Evolutionary conservation across 2,329 filamentous ascomycete species (phyloP), one percentile per base, ranked within the genome.

Genomic region (Ceratocystis destructans): DNA sequence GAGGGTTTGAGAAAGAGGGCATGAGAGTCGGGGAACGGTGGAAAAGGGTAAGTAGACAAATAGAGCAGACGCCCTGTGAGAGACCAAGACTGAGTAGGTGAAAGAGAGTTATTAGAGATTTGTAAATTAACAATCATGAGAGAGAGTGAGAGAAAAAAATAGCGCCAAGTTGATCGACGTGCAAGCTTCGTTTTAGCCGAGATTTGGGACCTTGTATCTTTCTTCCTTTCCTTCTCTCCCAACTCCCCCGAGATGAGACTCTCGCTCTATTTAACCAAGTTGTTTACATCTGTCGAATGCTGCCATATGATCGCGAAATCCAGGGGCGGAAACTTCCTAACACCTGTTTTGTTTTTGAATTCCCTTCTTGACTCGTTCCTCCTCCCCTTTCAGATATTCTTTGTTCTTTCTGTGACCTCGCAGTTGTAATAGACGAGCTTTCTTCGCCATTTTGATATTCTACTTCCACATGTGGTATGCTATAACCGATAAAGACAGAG

Each of bases 81-180:
- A 50, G n/a, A 50, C 2, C n/a, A 20, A n/a, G 20, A 22, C n/a
- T 7, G 6, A 50, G n/a, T 20, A 10, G n/a, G 48, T 50, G 22
- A 12, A 50, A 50, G 48, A 50, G 10, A 50, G 10, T 7, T 8
- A 3, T 8, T 50, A 8, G n/a, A 20, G 22, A 50, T 8, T 4
- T n/a, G n/a, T 8, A 55, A 25, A 55, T 55, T 15, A 31, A 55
- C 20, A 55, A 55, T 15, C 8, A 6, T 55, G 25, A 25, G 50
- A 25, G 20, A 55, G 22, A 6, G 22, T 31, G 22, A 22, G 22
- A 3, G 31, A 20, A 48, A 20, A 8, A 20, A 45, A 48, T 17
- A 48, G 46, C 46, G 55, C 55, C 55, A 37, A 59, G 55, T 59
- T 59, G 55, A 59, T 59, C 55, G 55, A 37, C 55, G n/a, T 31